Evolutionary conservation across 805 yeast genomes (phyloP), one percentile per base, ranked within the genome.

Genomic region (Wickerhamiella azymoides): DNA sequence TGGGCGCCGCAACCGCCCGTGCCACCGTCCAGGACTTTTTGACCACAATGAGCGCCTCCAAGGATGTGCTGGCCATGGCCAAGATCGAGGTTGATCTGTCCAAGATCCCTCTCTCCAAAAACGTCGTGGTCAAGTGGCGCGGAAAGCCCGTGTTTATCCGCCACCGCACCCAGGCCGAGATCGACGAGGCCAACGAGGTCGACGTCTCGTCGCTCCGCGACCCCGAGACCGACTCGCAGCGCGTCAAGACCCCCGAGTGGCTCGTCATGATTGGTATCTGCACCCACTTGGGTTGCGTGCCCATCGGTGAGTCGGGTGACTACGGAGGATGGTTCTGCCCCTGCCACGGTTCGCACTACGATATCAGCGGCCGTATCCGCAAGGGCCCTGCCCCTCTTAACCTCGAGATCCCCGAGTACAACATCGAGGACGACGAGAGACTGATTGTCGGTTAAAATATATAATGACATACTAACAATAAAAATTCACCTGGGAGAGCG

Each of bases 241-340:
- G 99, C 74, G 96, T 84, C 55, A 73, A 84, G 71, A 82, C 81
- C 68, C 97, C 99, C 56, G 92, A 89, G 71, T 92, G 98, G 98
- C 78, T 92, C 64, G 76, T 92, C 67, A 92, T 92, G 99, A 69
- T 92, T 71, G 99, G 99, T 72, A 89, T 92, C 67, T 92, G 99
- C 76, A 92, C 99, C 57, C 99, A 92, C 69, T 80, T 92, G 75
- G 99, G 99, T 68, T 92, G 99, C 81, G 99, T 92, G 52, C 99
- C 99, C 57, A 92, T 92, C 62, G 99, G 99, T 66, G 97, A 92
- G 73, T 80, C 96, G 56, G 99, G 99, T 72, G 99, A 92, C 70
- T 92, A 77, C 60, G 97, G 96, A 67, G 99, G 99, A 67, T 92
- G 99, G 99, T 92, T 92, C 89, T 92, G 98, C 71, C 98, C 99